Evolutionary conservation across 495 filamentous ascomycete genomes (phyloP).

Genomic region (Eremomyces bilateralis): DNA sequence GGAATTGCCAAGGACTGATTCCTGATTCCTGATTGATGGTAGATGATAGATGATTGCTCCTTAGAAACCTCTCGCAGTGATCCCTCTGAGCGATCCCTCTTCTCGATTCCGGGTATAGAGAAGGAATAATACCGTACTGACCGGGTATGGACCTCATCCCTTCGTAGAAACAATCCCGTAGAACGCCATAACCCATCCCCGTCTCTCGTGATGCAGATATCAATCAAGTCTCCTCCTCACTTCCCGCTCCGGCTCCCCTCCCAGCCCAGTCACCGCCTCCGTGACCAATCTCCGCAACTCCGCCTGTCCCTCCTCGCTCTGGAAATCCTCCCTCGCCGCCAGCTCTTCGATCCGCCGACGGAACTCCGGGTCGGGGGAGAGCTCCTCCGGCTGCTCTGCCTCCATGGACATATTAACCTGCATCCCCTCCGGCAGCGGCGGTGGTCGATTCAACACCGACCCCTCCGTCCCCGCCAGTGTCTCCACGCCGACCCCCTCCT

Average conservation of each 20-base stretch:
- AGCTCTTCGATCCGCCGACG: conserved; percentile 23
- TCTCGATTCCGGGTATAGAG: too few species aligned
- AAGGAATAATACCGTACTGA: too few species aligned
- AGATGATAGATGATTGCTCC: too few species aligned
- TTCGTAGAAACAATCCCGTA: too few species aligned
- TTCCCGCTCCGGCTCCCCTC: conserved; percentile 5
- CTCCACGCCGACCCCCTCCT: neutral
- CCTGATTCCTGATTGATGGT: too few species aligned
- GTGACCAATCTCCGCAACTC: conserved; percentile 19
- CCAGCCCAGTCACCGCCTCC: conserved; percentile 19
- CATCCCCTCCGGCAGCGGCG: conserved; percentile 17
- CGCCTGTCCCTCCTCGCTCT: conserved; percentile 20
- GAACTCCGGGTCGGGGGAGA: conserved; percentile 22
- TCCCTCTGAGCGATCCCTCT: too few species aligned
- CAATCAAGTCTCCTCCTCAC: conserved; percentile 11
- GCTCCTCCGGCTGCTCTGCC: conserved; percentile 12
- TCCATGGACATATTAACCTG: conserved; percentile 18
- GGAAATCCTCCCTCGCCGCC: conserved; percentile 21
- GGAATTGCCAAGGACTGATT: too few species aligned
- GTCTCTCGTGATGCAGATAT: conserved; percentile 1
- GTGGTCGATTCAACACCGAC: conserved; percentile 12
- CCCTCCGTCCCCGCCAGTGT: neutral
- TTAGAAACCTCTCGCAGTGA: too few species aligned
- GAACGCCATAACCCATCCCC: too few species aligned
- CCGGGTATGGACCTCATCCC: too few species aligned